Percentiles rank a stretch among this genome's conserved stretches.
Evolutionary conservation across 2,329 filamentous ascomycete genomes (phyloP).

Genomic region (Proliferodiscus dingleyae): DNA sequence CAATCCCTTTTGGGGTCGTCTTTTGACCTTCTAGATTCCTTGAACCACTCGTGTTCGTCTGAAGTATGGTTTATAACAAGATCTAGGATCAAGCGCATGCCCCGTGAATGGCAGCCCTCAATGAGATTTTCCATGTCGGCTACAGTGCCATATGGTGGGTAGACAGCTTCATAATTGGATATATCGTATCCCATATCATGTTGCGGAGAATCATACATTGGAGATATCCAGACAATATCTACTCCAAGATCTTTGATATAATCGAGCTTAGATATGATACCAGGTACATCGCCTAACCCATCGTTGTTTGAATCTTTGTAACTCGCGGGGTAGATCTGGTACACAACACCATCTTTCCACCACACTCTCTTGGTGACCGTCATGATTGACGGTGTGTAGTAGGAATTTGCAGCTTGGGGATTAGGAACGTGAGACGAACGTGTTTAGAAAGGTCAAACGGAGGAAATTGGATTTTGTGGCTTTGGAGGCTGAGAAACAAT

Average conservation of each 20-base stretch:
- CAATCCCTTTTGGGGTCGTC: constrained; percentile 52
- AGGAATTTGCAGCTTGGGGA: background rate
- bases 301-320: constrained; percentile 54
- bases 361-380: constrained; percentile 31
- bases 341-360: constrained; percentile 55
- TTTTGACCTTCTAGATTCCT: constrained; percentile 47
- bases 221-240: constrained; percentile 63
- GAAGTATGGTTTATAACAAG: constrained; percentile 76
- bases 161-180: constrained; percentile 61
- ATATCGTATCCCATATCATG: constrained; percentile 69
- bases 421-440: background rate
- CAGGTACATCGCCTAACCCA: constrained; percentile 56
- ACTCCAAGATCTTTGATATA: constrained; percentile 57
- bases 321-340: constrained; percentile 55
- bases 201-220: constrained; percentile 60
- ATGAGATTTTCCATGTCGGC: constrained; percentile 61
- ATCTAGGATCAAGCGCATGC: constrained; percentile 69
- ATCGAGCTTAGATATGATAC: constrained; percentile 56
- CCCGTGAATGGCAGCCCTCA: constrained; percentile 52
- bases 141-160: constrained; percentile 61
- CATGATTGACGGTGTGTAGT: constrained; percentile 4
- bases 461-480: too few relatives aligned
- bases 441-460: background rate
- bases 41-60: constrained; percentile 63
- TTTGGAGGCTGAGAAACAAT: too few relatives aligned